Base-by-base conservation (phyloP, 2,329 filamentous ascomycete species). In the Fusarium sp. region DNA sequence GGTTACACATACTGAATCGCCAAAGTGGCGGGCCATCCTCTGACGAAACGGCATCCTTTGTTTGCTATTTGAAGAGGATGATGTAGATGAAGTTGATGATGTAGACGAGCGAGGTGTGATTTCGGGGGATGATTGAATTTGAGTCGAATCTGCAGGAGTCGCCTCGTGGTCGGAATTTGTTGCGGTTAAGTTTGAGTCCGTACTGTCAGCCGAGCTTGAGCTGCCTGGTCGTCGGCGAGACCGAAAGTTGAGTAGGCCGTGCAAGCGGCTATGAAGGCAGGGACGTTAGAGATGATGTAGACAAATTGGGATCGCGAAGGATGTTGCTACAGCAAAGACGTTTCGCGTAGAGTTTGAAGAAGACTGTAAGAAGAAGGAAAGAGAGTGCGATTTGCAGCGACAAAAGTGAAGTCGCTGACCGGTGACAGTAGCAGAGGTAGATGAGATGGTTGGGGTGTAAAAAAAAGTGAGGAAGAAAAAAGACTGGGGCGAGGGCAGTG, bases 21-120 rank as follows among this genome's bases (percentile, higher is more conserved):
- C 83, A 66, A 85, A 83, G 53, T 83, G 82, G 76, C 83, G 83
- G 55, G 82, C 82, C 77, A 85, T 81, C 58, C 79, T 79, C 70
- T 82, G 78, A 57, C 80, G 77, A 63, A 82, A 80, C 24, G 80
- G 79, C 80, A 82, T 82, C 61, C 71, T 80, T 49, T 71, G 68
- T 54, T 72, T 68, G 42, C 68, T 58, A 43, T 69, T 70, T 56
- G 57, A 22, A n/a, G 64, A 65, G 27, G 70, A 66, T 25, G 70
- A 66, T 54, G 54, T 57, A 44, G 52, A 50, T 40, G 50, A 67
- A 22, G 63, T 62, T 10, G 63, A 66, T 27, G 63, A 66, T 5
- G 63, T 66, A 3, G 54, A 55, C 25, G 57, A 69, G 22, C 61
- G 63, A 27, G 58, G 54, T 24, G 69, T 70, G 3, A 55, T 24